These are phyloP conservation scores for Acacia concinna DNA, from an alignment of 331 rosid species.

Conservation along the genomic window DNA sequence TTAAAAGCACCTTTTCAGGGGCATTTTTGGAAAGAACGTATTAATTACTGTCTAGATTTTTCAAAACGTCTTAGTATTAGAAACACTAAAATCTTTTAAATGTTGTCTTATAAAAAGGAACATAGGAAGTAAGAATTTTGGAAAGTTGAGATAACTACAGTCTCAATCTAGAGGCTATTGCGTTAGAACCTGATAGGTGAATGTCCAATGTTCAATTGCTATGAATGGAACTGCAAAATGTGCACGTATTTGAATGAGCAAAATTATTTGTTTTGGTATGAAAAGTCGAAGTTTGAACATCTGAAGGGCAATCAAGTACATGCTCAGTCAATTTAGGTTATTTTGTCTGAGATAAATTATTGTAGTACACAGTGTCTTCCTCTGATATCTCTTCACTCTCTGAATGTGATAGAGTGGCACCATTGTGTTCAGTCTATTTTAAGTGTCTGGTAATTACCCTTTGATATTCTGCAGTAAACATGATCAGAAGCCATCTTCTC, in stretches of 20 bases:
- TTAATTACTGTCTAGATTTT: not conserved
- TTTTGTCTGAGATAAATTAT: not conserved
- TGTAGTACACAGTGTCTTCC: not conserved
- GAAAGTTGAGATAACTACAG: not conserved
- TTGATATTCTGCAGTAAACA: no score
- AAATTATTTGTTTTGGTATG: not conserved
- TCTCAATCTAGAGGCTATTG: constrained; percentile 7
- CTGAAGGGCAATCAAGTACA: not conserved
- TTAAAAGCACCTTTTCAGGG: not conserved
- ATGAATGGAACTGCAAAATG: constrained; percentile 2
- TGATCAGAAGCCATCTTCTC: no score
- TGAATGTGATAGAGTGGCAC: no score
- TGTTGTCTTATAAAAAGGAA: not conserved
- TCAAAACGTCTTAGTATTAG: not conserved
- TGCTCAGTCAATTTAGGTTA: not conserved
- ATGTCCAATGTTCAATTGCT: not conserved
- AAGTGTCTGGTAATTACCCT: not conserved
- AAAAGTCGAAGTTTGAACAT: not conserved
- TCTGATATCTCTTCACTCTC: not conserved
- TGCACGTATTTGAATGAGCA: not conserved
- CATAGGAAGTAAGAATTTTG: not conserved
- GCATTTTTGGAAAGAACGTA: no score
- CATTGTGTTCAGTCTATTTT: not conserved
- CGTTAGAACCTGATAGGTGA: not conserved
- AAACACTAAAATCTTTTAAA: not conserved